phyloP scores from a whole-genome alignment of 176 grass and related monocot genomes.

The Cymbopogon citratus region DNA sequence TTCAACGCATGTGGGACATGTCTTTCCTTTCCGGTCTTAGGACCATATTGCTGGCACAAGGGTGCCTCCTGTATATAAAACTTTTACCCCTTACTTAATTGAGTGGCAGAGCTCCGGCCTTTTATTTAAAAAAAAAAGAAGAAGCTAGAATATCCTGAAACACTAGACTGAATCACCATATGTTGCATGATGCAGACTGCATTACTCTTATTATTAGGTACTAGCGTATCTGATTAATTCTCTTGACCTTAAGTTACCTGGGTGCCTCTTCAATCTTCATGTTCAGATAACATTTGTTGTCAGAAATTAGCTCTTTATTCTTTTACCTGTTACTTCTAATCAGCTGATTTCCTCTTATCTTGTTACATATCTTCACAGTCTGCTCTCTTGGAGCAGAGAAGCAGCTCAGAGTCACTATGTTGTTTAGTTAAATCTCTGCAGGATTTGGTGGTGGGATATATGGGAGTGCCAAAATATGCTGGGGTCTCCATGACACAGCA shows the following conservation, averaged over 20 bases:
- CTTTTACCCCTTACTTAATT: no score
- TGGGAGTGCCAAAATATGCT: constrained; percentile 90
- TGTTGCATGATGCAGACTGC: background rate
- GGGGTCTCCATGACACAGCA: constrained; percentile 87
- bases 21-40: no score
- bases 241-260: no score
- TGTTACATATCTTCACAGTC: background rate
- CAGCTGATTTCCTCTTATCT: background rate
- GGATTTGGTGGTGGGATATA: constrained; percentile 98
- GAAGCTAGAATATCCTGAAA: background rate
- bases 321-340: background rate
- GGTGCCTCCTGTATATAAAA: no score
- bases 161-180: background rate
- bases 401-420: background rate
- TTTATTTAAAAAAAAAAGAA: no score
- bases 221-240: background rate
- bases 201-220: background rate
- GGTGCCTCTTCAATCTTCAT: background rate
- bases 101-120: no score
- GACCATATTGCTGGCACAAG: no score
- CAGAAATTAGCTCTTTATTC: background rate
- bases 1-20: no score
- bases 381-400: background rate
- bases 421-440: constrained; percentile 32
- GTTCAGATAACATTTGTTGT: background rate